Percentiles rank a stretch among this genome's conserved stretches.
Evolutionary conservation across 1,139 yeast genomes (phyloP).

Genomic region (Meyerozyma carpophila): DNA sequence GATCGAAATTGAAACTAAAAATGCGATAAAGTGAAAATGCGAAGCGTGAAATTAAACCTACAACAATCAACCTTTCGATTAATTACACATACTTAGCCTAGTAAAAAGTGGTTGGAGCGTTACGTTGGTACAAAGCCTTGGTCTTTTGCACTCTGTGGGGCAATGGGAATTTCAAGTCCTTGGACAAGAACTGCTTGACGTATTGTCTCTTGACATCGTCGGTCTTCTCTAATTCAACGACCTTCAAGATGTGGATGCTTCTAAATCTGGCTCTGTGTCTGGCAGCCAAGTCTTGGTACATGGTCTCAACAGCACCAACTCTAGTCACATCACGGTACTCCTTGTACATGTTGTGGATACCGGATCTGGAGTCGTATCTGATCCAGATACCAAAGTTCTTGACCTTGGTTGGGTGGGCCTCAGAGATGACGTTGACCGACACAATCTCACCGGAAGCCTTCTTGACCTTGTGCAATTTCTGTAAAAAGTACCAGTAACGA

Average conservation of each 20-base stretch:
- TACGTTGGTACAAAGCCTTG: constrained; percentile 81
- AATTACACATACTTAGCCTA: constrained; percentile 26
- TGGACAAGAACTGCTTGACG: constrained; percentile 94
- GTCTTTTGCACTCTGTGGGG: constrained; percentile 98
- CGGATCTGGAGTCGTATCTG: constrained; percentile 99
- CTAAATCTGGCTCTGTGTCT: constrained; percentile 99
- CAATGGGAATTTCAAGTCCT: constrained; percentile 98
- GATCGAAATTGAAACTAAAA: not conserved
- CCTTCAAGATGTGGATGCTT: constrained; percentile 97
- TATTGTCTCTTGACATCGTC: constrained; percentile 99
- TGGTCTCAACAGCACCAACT: constrained; percentile 97
- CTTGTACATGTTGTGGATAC: constrained; percentile 99
- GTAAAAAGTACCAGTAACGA: constrained; percentile 99
- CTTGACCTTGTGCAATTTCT: constrained; percentile 98
- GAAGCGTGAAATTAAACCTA: not conserved
- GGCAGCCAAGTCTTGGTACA: constrained; percentile 99
- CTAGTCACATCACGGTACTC: constrained; percentile 99
- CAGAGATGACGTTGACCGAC: constrained; percentile 84
- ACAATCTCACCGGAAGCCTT: constrained; percentile 99
- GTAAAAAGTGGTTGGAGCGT: constrained; percentile 97
- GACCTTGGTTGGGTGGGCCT: constrained; percentile 97
- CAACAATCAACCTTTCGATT: constrained; percentile 1
- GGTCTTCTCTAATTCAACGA: constrained; percentile 96
- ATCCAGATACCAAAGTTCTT: constrained; percentile 99
- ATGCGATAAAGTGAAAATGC: not conserved